phyloP scores from a whole-genome alignment of 163 green algal genomes.

The Scenedesmus sp. region DNA sequence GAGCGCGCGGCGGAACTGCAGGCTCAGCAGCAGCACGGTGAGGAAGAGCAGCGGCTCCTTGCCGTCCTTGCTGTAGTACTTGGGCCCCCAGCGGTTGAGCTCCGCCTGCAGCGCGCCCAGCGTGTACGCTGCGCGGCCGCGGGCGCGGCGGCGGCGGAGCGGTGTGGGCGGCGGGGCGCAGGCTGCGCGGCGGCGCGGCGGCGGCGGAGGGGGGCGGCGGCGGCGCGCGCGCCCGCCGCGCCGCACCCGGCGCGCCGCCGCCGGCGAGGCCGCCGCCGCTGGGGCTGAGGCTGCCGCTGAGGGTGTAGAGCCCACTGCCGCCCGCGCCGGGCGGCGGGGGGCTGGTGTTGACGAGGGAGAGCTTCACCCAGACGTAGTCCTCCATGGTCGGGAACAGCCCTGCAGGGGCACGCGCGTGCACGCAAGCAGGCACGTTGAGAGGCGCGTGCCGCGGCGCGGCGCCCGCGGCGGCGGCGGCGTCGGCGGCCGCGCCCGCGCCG shows the following conservation, averaged over 20 bases:
- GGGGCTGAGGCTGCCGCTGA: constrained; percentile 22
- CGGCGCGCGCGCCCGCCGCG: too few relatives aligned
- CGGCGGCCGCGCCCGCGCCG: too few relatives aligned
- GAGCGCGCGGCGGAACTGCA: constrained; percentile 71
- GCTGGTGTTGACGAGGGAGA: constrained; percentile 65
- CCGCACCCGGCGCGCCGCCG: too few relatives aligned
- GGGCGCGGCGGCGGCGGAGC: too few relatives aligned
- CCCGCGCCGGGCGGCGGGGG: background rate
- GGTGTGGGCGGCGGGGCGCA: too few relatives aligned
- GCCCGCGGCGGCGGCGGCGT: too few relatives aligned
- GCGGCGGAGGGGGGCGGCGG: too few relatives aligned
- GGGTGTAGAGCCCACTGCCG: background rate
- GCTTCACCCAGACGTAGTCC: constrained; percentile 89
- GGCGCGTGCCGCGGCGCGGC: too few relatives aligned
- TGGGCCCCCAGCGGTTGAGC: constrained; percentile 74
- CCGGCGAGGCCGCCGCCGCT: background rate
- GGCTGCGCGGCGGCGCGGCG: too few relatives aligned
- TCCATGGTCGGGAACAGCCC: constrained; percentile 87
- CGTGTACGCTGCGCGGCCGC: constrained; percentile 48
- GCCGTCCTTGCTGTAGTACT: constrained; percentile 80
- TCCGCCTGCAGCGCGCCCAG: constrained; percentile 77
- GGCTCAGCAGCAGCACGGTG: constrained; percentile 79
- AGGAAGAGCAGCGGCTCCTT: constrained; percentile 85
- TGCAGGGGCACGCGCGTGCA: too few relatives aligned
- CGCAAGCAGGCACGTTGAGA: too few relatives aligned